Percentiles rank a stretch among this genome's conserved stretches.
These are phyloP conservation scores for Cynanchum wilfordii DNA, from an alignment of 257 asterid species.

Conservation along the genomic window DNA sequence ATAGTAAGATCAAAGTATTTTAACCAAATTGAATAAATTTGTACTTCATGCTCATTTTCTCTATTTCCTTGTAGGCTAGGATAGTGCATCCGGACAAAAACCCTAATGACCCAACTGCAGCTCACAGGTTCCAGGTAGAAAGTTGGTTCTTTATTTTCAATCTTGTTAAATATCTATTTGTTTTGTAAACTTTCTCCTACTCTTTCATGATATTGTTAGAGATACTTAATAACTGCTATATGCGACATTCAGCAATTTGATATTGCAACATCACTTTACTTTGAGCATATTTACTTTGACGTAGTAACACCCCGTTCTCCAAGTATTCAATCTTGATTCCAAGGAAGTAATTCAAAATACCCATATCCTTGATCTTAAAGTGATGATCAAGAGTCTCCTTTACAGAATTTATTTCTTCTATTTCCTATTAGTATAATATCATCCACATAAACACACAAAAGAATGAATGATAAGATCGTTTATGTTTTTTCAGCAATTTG, in stretches of 20 bases:
- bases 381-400: no score
- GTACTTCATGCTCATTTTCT: not conserved
- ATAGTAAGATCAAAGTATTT: slow-evolving; percentile 3
- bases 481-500: no score
- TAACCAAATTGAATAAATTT: not conserved
- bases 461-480: no score
- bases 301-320: no score
- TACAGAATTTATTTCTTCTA: no score
- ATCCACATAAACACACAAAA: no score
- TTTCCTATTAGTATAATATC: no score
- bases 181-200: not conserved
- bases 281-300: no score
- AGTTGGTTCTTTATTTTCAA: not conserved
- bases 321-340: no score
- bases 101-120: slow-evolving; percentile 74
- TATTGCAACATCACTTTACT: no score
- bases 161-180: not conserved
- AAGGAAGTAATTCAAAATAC: no score
- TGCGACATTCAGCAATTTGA: not conserved
- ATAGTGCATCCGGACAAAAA: slow-evolving; percentile 79
- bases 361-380: no score
- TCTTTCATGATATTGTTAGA: not conserved
- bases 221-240: not conserved
- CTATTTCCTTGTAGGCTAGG: slow-evolving; percentile 51
- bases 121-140: slow-evolving; percentile 65